A percentile compares a stretch with the other conserved stretches of the same genome.
Conservation (phyloP, 1,284 basidiomycete genomes). For the Cryptococcus maquisensis region DNA sequence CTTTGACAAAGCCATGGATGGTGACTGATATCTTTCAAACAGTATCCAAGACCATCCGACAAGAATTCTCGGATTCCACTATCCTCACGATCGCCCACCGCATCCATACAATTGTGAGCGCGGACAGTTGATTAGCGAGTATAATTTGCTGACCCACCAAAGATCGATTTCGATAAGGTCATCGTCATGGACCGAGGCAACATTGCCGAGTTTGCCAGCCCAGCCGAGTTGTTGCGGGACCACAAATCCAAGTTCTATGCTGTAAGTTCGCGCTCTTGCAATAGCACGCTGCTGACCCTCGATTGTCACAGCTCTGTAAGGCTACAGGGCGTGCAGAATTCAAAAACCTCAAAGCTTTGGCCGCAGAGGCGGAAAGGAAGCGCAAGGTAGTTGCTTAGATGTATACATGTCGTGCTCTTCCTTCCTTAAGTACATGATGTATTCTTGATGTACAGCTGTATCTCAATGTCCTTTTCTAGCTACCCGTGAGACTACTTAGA, state of each 20-base stretch:
- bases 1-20: background rate
- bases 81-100: slow-evolving; percentile 61
- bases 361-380: slow-evolving; percentile 36
- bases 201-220: slow-evolving; percentile 78
- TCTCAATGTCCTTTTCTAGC: no score
- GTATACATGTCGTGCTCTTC: background rate
- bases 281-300: slow-evolving; percentile 2
- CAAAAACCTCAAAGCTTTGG: slow-evolving; percentile 54
- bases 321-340: slow-evolving; percentile 79
- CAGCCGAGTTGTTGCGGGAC: slow-evolving; percentile 63
- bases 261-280: slow-evolving; percentile 11
- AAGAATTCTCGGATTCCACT: slow-evolving; percentile 59
- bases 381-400: background rate
- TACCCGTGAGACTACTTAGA: background rate
- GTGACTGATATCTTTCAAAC: background rate
- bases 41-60: slow-evolving; percentile 48
- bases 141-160: background rate
- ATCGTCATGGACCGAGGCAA: slow-evolving; percentile 53
- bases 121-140: background rate
- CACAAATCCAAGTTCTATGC: slow-evolving; percentile 65
- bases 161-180: slow-evolving; percentile 81
- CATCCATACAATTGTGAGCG: slow-evolving; percentile 59
- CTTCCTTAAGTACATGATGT: no score
- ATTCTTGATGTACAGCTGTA: no score
- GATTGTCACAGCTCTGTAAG: slow-evolving; percentile 58